These are phyloP conservation scores for Pseudogymnoascus sp. DNA, from an alignment of 2,329 filamentous ascomycete genomes.

Conservation along the genomic window DNA sequence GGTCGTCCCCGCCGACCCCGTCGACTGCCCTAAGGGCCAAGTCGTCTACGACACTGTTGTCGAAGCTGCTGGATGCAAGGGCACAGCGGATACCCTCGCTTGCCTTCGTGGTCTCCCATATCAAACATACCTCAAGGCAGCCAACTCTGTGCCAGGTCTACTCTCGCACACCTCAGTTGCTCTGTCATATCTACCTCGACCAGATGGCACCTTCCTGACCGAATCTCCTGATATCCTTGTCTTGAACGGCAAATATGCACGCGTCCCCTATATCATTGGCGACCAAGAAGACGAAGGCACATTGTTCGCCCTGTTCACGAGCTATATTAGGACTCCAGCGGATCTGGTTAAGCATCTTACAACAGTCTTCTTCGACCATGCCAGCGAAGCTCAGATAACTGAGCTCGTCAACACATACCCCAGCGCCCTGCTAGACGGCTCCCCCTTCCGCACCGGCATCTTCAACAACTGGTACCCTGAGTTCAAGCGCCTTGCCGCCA, in stretches of 20 bases:
- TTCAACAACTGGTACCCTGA: slow-evolving; percentile 68
- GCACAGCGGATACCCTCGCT: slow-evolving; percentile 47
- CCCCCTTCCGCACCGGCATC: slow-evolving; percentile 60
- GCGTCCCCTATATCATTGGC: slow-evolving; percentile 58
- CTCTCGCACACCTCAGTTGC: slow-evolving; percentile 60
- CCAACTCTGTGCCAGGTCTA: slow-evolving; percentile 61
- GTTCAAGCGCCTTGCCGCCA: slow-evolving; percentile 68
- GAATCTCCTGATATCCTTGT: slow-evolving; percentile 54
- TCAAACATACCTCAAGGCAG: slow-evolving; percentile 53
- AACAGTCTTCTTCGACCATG: slow-evolving; percentile 49
- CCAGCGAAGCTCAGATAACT: slow-evolving; percentile 42
- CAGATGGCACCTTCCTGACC: slow-evolving; percentile 56
- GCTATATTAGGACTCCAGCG: slow-evolving; percentile 46
- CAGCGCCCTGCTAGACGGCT: slow-evolving; percentile 44
- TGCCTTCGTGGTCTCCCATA: slow-evolving; percentile 58
- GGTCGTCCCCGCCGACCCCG: slow-evolving; percentile 50
- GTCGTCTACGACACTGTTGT: slow-evolving; percentile 56
- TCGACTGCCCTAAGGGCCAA: slow-evolving; percentile 60
- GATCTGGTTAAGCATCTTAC: slow-evolving; percentile 55
- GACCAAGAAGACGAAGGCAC: slow-evolving; percentile 77
- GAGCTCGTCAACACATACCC: slow-evolving; percentile 56
- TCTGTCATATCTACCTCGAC: slow-evolving; percentile 65
- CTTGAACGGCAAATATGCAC: slow-evolving; percentile 43
- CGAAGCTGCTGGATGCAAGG: slow-evolving; percentile 50
- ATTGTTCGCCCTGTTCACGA: slow-evolving; percentile 61